Evolutionary conservation across 2,329 filamentous ascomycete genomes (phyloP).

Genomic region (Aspergillus glaucus): DNA sequence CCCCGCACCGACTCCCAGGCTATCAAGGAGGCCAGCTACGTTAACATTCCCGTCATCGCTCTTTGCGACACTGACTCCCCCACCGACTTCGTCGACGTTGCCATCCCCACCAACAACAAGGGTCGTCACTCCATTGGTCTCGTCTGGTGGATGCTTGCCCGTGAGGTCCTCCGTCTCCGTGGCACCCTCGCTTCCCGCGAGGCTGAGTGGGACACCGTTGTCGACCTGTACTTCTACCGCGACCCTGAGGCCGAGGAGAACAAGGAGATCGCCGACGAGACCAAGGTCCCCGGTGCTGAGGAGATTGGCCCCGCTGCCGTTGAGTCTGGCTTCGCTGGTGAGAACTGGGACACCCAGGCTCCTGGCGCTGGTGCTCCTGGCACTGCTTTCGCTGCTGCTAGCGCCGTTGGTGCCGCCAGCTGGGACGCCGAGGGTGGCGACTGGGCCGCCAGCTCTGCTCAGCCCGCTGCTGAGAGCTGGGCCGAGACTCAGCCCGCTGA

Average conservation of each 20-base stretch:
- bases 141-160: constrained; percentile 99
- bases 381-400: constrained; percentile 61
- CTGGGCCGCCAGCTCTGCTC: constrained; percentile 45
- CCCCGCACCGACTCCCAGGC: constrained; percentile 99
- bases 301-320: constrained; percentile 75
- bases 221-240: constrained; percentile 99
- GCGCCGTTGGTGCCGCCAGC: constrained; percentile 58
- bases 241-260: constrained; percentile 99
- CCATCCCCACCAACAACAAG: constrained; percentile 99
- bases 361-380: constrained; percentile 57
- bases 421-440: constrained; percentile 56
- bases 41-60: constrained; percentile 99
- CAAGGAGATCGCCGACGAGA: constrained; percentile 80
- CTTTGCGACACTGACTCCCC: constrained; percentile 99
- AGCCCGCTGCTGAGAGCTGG: constrained; percentile 34
- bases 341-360: constrained; percentile 76
- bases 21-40: constrained; percentile 99
- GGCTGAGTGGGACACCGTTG: constrained; percentile 98
- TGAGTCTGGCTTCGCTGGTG: constrained; percentile 68
- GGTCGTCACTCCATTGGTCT: constrained; percentile 97
- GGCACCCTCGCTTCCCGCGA: constrained; percentile 95
- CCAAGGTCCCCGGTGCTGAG: constrained; percentile 75
- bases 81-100: constrained; percentile 98
- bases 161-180: constrained; percentile 98
- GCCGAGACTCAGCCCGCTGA: constrained; percentile 33